Evolutionary conservation across 2,329 filamentous ascomycete genomes (phyloP).

Genomic region (Colletotrichum sp.): DNA sequence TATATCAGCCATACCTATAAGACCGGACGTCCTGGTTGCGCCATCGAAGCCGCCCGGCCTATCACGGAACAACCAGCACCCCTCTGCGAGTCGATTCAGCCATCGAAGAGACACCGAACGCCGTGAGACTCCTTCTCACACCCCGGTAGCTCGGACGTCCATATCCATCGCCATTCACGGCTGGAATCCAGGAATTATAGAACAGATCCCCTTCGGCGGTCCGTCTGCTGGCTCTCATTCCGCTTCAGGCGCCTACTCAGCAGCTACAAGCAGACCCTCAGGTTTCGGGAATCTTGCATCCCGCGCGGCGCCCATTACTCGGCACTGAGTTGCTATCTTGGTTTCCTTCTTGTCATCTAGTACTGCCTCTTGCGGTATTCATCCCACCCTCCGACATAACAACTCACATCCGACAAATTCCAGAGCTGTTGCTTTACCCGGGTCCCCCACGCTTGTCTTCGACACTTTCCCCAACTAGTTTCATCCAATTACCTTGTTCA

Average conservation of each 20-base stretch:
- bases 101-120: neutral
- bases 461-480: neutral
- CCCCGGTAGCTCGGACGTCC: conserved; percentile 1
- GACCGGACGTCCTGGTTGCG: conserved; percentile 7
- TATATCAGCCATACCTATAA: conserved; percentile 12
- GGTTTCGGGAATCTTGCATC: neutral
- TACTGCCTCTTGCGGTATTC: neutral
- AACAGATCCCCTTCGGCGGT: neutral
- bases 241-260: neutral
- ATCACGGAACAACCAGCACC: conserved; percentile 5
- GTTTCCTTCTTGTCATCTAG: neutral
- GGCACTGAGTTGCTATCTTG: neutral
- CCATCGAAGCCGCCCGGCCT: neutral
- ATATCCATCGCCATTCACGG: neutral
- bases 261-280: neutral
- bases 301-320: neutral
- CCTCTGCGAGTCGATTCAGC: neutral
- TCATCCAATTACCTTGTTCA: neutral
- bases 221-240: neutral
- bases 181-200: neutral
- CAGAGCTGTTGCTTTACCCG: conserved; percentile 4
- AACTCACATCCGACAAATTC: conserved; percentile 5
- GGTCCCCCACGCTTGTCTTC: conserved; percentile 11
- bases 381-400: neutral
- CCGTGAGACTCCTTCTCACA: neutral